Conservation (phyloP, 495 filamentous ascomycete genomes). For the Aspergillus mulundensis region DNA sequence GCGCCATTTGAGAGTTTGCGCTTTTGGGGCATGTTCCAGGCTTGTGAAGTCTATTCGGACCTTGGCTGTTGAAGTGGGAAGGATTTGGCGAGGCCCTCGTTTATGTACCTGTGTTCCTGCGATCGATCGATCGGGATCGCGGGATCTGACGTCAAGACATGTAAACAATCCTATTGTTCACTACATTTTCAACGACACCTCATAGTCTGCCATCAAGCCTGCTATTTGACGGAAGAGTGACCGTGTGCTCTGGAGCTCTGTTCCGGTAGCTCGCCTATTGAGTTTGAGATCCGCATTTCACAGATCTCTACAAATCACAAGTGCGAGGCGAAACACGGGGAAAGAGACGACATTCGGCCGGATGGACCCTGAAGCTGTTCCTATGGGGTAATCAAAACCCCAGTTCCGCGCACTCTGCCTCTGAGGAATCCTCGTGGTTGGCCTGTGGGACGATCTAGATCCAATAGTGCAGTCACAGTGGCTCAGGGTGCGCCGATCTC, state of each 20-base stretch:
- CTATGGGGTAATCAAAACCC: background rate
- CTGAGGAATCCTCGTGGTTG: background rate
- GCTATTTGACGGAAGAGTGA: background rate
- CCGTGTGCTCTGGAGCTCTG: background rate
- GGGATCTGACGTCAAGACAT: background rate
- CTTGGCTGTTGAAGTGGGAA: background rate
- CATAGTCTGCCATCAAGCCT: background rate
- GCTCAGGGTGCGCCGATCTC: background rate
- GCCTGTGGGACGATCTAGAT: background rate
- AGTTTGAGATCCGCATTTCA: background rate
- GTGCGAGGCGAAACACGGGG: background rate
- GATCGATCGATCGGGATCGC: slow-evolving; percentile 1
- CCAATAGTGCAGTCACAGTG: background rate
- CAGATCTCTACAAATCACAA: background rate
- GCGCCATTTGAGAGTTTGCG: background rate
- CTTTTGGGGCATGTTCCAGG: background rate
- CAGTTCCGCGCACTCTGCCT: background rate
- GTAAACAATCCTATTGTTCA: background rate
- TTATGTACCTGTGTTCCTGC: background rate
- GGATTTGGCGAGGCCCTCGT: background rate
- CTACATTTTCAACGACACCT: background rate
- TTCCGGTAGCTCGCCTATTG: background rate
- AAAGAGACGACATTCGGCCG: background rate
- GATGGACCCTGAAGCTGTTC: background rate
- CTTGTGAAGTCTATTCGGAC: background rate